Base-by-base conservation (phyloP, 345 rosid genomes). In the Physaria fendleri region DNA sequence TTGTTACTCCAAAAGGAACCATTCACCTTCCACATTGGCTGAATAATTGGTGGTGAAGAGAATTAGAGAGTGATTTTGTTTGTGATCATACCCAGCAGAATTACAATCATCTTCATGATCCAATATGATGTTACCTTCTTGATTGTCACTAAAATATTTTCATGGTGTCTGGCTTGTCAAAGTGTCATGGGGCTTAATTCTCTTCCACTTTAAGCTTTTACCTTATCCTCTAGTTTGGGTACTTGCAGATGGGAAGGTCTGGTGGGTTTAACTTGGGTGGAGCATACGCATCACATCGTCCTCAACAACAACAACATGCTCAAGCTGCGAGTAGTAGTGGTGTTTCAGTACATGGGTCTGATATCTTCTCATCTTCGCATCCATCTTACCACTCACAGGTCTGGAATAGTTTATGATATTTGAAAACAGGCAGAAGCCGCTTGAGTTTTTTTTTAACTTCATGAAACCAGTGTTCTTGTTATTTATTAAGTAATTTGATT, bases 331-430 rank as follows among this genome's bases (percentile, higher is more conserved):
- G 85, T 71, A 80, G 78, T 72, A 78, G 87, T 24, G 81, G 88
- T 32, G 82, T 79, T 47, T 81, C 96, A 57, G 62, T 82, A 18
- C 82, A 88, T 70, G 95, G 82, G 34, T 76, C 97, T 22, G 93
- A 88, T 71, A 73, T 85, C 66, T 92, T 88, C 68, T 77, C 86
- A 61, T 78, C 96, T 62, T 82, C 95, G 20, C 85, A 82, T 79
- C 80, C 84, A 22, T 44, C 78, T 45, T 88, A 88, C 73, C 92
- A 85, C 62, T 81, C 95, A 11, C 98, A 91, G 98, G 98, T 88
- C 22, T 65, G 81, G 20, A 39, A 51, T 49, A 67, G 46, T 73
- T 32, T 69, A 40, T 53, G 37, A 33, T 74, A 56, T 30, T 13
- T 40, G 12, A 22, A 11, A 39, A 9, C 58, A 48, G 50, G 11